Evolutionary conservation across 495 filamentous ascomycete species (phyloP).

Genomic region (Xylaria nigripes): DNA sequence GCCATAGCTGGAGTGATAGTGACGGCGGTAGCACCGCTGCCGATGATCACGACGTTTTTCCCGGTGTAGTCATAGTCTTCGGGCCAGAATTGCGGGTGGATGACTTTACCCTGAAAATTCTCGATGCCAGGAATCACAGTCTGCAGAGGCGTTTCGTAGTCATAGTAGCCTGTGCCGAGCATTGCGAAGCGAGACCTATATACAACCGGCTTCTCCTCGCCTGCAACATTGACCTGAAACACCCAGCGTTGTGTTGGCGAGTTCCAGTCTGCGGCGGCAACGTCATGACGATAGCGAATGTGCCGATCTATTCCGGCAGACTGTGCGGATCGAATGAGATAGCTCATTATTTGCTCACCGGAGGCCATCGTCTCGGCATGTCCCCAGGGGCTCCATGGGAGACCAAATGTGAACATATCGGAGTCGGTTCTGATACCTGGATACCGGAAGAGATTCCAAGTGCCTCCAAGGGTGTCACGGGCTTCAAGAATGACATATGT

Average conservation of each 20-base stretch:
- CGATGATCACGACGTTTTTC: conserved; percentile 49
- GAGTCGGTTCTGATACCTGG: conserved; percentile 63
- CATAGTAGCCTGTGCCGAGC: conserved; percentile 59
- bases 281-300: conserved; percentile 52
- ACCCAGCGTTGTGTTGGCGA: conserved; percentile 53
- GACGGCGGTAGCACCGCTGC: conserved; percentile 51
- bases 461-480: conserved; percentile 54
- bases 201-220: conserved; percentile 22
- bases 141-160: conserved; percentile 52
- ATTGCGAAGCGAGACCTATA: conserved; percentile 50
- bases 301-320: conserved; percentile 54
- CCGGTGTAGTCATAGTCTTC: conserved; percentile 40
- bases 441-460: conserved; percentile 66
- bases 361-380: conserved; percentile 50
- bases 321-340: conserved; percentile 51
- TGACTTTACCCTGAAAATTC: conserved; percentile 46
- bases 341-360: conserved; percentile 50
- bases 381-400: conserved; percentile 51
- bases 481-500: conserved; percentile 56
- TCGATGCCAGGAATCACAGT: conserved; percentile 53
- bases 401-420: conserved; percentile 59
- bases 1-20: conserved; percentile 47
- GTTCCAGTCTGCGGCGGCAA: conserved; percentile 52
- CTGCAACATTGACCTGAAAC: conserved; percentile 43
- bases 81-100: conserved; percentile 61